A percentile compares a stretch with the other conserved stretches of the same genome.
Evolutionary conservation across 805 yeast genomes (phyloP).

Genomic region (Candida jianshihensis): DNA sequence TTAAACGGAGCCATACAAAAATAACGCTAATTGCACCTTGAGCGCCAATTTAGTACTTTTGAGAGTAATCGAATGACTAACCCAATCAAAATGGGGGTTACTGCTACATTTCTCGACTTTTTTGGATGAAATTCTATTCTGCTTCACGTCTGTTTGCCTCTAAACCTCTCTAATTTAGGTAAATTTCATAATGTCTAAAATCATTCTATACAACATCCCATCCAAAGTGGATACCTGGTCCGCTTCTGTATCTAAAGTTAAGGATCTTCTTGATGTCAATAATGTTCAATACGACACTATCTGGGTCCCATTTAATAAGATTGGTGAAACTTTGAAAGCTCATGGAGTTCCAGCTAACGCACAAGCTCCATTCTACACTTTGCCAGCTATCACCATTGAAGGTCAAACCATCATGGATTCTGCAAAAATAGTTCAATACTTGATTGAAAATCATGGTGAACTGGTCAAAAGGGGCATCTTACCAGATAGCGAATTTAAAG

Average conservation of each 20-base stretch:
- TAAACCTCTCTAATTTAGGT: neutral
- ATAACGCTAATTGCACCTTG: too few species aligned
- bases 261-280: neutral
- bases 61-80: too few species aligned
- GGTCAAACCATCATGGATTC: neutral
- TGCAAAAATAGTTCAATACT: neutral
- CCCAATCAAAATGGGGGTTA: too few species aligned
- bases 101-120: too few species aligned
- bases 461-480: conserved; percentile 1
- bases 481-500: neutral
- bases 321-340: conserved; percentile 1
- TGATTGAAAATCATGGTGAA: neutral
- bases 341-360: neutral
- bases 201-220: conserved; percentile 1
- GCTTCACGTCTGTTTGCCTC: too few species aligned
- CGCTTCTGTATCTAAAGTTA: neutral
- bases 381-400: conserved; percentile 1
- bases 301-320: conserved; percentile 1
- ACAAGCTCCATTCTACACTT: conserved; percentile 1
- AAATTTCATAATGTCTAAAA: neutral
- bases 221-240: conserved; percentile 3
- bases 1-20: too few species aligned
- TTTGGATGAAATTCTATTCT: too few species aligned
- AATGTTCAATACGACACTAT: neutral
- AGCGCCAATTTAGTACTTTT: too few species aligned